Base-by-base conservation (phyloP, 2,329 filamentous ascomycete species). In the Didymella pomorum region DNA sequence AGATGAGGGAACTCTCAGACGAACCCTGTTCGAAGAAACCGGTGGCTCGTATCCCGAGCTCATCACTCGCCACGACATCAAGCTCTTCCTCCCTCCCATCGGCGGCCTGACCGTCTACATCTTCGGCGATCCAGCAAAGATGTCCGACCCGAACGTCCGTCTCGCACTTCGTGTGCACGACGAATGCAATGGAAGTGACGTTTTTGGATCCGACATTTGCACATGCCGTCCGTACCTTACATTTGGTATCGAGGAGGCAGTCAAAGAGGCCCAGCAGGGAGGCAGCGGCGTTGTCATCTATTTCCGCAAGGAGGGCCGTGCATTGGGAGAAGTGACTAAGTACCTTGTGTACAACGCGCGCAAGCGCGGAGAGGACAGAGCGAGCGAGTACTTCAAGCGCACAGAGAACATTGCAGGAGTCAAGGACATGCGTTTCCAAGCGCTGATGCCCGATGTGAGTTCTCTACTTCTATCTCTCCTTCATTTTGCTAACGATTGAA, bases 341-440 rank as follows among this genome's bases (percentile, higher is more conserved):
- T 89, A 89, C 63, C 78, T 89, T 75, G 93, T 96, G 72, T 86
- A 94, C 82, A 95, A 94, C 74, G 90, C 90, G 39, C 65, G 76
- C 37, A 95, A 94, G 80, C 87, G 90, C 69, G 90, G 90, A 64
- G 85, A 87, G 63, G 90, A 93, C 78, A 86, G 73, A 58, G 93
- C 93, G 21, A 94, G 90, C 69, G 92, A 96, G 77, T 98, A 98
- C 80, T 98, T 98, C 82, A 90, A 94, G 79, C 86, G 95, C 56
- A 98, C 94, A n/a, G 94, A 97, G 79, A 97, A 97, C 76, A 96
- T 99, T 75, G 95, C 95, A 9, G 95, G 95, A 61, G 94, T 98
- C 66, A 96, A 97, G 75, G 83, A 90, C 75, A 98, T 98, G 94
- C 89, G 95, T 37, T 98, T 98, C 84, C 95, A 98, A 81, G 94